Conservation (phyloP, 176 grass and related monocot species). For the Avena atlantica region DNA sequence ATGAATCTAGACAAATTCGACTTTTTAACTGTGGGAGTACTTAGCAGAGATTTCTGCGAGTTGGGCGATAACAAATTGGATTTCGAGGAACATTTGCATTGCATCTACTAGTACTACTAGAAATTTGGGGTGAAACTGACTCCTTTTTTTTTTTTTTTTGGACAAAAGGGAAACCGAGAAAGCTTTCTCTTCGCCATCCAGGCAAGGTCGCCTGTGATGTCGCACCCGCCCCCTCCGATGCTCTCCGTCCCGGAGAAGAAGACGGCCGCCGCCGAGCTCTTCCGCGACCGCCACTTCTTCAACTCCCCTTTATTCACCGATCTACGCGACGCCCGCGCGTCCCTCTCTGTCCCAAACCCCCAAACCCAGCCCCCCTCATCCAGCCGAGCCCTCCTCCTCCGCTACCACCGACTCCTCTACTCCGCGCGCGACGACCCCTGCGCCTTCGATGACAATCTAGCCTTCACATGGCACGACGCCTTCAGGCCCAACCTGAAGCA, state of each 20-base stretch:
- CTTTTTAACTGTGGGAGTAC: too few species aligned
- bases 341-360: constrained; percentile 40
- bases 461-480: constrained; percentile 85
- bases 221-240: constrained; percentile 47
- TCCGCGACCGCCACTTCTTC: constrained; percentile 67
- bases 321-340: constrained; percentile 51
- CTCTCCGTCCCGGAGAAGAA: constrained; percentile 88
- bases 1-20: too few species aligned
- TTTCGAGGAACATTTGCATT: too few species aligned
- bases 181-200: constrained; percentile 2
- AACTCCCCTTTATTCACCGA: constrained; percentile 56
- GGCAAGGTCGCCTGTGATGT: background rate
- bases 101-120: too few species aligned
- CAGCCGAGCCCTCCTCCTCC: constrained; percentile 60
- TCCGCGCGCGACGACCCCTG: constrained; percentile 58
- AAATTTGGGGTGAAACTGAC: too few species aligned
- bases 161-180: background rate
- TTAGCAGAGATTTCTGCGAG: too few species aligned
- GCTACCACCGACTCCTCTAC: constrained; percentile 64
- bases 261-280: constrained; percentile 59
- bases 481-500: constrained; percentile 68
- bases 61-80: too few species aligned
- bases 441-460: constrained; percentile 53
- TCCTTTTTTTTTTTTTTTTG: too few species aligned
- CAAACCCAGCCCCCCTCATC: constrained; percentile 43